Evolutionary conservation across 202 grass and related monocot genomes (phyloP).

Genomic region (Eragrostis tef): DNA sequence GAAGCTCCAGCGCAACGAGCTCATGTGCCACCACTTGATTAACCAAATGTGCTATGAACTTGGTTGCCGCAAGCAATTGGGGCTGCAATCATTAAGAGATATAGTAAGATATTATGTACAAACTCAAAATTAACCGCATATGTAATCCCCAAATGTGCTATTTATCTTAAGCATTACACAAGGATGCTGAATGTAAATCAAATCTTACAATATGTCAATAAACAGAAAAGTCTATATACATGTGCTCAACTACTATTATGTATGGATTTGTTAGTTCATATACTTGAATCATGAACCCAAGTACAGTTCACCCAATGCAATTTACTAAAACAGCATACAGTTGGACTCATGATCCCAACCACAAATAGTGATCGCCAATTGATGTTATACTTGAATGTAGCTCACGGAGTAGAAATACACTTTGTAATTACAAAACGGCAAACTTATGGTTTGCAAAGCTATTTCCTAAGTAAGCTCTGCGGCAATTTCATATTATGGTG

Average conservation of each 20-base stretch:
- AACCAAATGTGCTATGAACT: conserved; percentile 96
- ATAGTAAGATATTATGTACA: conserved; percentile 12
- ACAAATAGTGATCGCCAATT: background rate
- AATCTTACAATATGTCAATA: background rate
- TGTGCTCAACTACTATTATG: background rate
- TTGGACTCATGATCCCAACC: background rate
- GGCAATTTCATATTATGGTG: conserved; percentile 1
- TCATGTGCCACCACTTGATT: conserved; percentile 93
- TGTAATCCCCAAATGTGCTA: conserved; percentile 8
- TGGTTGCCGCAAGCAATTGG: conserved; percentile 89
- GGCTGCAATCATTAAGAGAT: conserved; percentile 58
- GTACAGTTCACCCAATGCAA: background rate
- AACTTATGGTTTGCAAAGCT: background rate
- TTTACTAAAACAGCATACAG: conserved; percentile 7
- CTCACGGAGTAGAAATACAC: background rate
- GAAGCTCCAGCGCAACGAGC: conserved; percentile 81
- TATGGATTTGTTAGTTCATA: background rate
- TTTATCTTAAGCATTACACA: background rate
- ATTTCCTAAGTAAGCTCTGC: background rate
- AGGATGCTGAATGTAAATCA: background rate
- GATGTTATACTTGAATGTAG: background rate
- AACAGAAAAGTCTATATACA: background rate
- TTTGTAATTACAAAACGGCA: background rate
- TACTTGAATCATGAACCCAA: background rate
- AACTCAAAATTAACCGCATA: background rate